phyloP scores from a whole-genome alignment of 2,329 filamentous ascomycete species.

The Xylariaceae sp. region DNA sequence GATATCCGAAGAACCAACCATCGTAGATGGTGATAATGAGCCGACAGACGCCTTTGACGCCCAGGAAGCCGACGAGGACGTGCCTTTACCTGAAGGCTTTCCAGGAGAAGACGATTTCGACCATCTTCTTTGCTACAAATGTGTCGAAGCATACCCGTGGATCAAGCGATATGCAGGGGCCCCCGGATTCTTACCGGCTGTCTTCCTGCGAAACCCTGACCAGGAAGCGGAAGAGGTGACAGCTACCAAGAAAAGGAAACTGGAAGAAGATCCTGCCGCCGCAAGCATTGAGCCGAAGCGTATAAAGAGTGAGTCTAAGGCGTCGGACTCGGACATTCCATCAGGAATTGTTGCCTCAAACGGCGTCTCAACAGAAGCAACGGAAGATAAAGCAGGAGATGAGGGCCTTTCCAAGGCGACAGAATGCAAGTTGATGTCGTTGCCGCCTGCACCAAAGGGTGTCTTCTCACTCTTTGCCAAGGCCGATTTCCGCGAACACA shows the following conservation, averaged over 20 bases:
- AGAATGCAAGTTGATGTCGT: conserved; percentile 54
- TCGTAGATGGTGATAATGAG: conserved; percentile 20
- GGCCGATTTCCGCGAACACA: conserved; percentile 68
- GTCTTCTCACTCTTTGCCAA: conserved; percentile 79
- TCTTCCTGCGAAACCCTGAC: conserved; percentile 45
- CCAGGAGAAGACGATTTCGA: conserved; percentile 87
- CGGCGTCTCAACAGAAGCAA: conserved; percentile 15
- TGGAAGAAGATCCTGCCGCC: conserved; percentile 45
- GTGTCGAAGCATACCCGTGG: conserved; percentile 82
- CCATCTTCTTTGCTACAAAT: conserved; percentile 89
- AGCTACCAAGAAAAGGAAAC: conserved; percentile 60
- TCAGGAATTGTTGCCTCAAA: conserved; percentile 3
- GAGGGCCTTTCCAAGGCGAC: conserved; percentile 13
- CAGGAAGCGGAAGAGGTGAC: conserved; percentile 11
- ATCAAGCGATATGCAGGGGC: conserved; percentile 82
- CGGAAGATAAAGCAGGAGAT: conserved; percentile 19
- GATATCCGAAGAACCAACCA: conserved; percentile 44
- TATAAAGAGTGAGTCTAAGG: conserved; percentile 40
- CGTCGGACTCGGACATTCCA: conserved; percentile 8
- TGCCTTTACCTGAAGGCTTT: conserved; percentile 76
- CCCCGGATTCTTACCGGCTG: conserved; percentile 69
- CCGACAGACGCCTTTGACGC: conserved; percentile 24
- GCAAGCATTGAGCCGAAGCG: conserved; percentile 45
- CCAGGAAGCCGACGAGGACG: conserved; percentile 48
- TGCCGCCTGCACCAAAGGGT: conserved; percentile 52